phyloP scores from a whole-genome alignment of 495 filamentous ascomycete species.

The Penicillium parvum region DNA sequence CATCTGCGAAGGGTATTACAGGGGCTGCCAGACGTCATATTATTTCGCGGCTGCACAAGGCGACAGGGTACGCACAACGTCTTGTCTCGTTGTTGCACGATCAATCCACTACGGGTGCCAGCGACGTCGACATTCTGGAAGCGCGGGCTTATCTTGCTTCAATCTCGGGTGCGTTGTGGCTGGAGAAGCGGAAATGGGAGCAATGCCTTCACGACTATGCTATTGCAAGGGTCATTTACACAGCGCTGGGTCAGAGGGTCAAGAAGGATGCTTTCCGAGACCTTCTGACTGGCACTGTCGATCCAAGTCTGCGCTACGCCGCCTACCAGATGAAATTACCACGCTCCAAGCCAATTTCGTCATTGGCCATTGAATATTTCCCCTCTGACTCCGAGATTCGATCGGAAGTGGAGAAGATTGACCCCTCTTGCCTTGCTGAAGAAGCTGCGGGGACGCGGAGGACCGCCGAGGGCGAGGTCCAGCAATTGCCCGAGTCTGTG shows the following conservation, averaged over 20 bases:
- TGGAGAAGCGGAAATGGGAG: conserved; percentile 88
- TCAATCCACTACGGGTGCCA: conserved; percentile 55
- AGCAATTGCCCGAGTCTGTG: conserved; percentile 67
- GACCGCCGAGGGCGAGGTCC: conserved; percentile 45
- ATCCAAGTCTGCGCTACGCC: conserved; percentile 90
- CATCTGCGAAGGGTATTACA: conserved; percentile 64
- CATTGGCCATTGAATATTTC: conserved; percentile 73
- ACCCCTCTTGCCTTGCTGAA: conserved; percentile 62
- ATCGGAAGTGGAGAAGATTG: conserved; percentile 62
- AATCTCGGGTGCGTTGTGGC: conserved; percentile 66
- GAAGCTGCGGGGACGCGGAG: conserved; percentile 54
- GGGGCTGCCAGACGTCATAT: conserved; percentile 80
- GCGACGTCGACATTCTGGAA: conserved; percentile 71
- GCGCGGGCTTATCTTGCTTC: conserved; percentile 77
- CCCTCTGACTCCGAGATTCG: conserved; percentile 59
- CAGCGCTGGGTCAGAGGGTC: conserved; percentile 57
- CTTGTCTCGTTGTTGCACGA: conserved; percentile 63
- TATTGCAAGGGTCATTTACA: conserved; percentile 77
- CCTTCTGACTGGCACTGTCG: conserved; percentile 75
- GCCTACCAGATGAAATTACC: conserved; percentile 87
- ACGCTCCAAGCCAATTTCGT: conserved; percentile 71
- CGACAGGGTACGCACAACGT: conserved; percentile 60
- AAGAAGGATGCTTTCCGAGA: conserved; percentile 79
- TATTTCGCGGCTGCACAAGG: conserved; percentile 79
- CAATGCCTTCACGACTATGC: conserved; percentile 70